Base-by-base conservation (phyloP, 192 early-diverging fungal species). In the Gorgonomyces haynaldii region DNA sequence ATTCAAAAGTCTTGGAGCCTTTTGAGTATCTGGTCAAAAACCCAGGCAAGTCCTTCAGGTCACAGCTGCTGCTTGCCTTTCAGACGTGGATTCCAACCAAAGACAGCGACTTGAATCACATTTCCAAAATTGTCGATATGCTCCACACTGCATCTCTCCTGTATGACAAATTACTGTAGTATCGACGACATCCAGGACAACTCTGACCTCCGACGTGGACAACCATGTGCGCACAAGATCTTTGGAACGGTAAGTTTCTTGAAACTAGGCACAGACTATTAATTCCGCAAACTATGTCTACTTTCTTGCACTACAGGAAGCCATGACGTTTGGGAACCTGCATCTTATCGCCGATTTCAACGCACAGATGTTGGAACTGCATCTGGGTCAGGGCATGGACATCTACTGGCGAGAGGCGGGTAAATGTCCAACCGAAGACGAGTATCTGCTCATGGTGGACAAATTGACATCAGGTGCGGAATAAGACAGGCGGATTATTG, bases 251-350 rank as follows among this genome's bases (percentile, higher is more conserved):
- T 34, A 12, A 12, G 32, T 12, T 15, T 9, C 32, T 9, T 34
- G 32, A 9, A 15, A 12, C 32, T 34, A 34, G 32, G 46, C 96
- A 5, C 74, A 80, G 42, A 87, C 90, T 7, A 97, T 99, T 46
- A 97, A 97, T 52, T 92, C 87, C 34, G 94, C 88, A 24, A 96
- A 97, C 61, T 96, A 90, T 49, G 86, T 97, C 30, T 98, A 95
- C 56, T 97, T 99, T 59, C 61, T 92, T 25, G 93, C 91, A 0
- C 61, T 96, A 36, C 59, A 84, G 29, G 86, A 96, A 52, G 53
- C 85, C 22, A 49, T 72, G 16, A 67, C 64, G 40, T 64, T 96
- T 42, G 52, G 78, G 2, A 75, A 84, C 21, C 74, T 82, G 3
- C 56, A 60, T 22, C 71, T 86, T 53, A 77, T 91, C 2, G 64